Evolutionary conservation across 306 rosid genomes (phyloP), one percentile per base, ranked within the genome.

Genomic region (Canavalia ensiformis): DNA sequence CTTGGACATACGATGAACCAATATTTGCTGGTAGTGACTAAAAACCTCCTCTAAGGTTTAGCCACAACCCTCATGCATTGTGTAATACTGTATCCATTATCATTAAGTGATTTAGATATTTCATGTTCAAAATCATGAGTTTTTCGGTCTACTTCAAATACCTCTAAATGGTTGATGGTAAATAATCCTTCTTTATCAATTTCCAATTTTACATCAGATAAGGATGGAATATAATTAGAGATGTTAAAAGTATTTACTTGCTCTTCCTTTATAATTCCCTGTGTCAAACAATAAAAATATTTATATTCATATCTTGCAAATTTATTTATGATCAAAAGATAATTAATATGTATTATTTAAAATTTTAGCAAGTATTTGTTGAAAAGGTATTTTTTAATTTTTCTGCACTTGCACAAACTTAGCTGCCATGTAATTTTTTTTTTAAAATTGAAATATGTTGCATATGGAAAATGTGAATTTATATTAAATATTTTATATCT

Each of bases 181-280:
- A 89, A 87, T 0, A 88, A 87, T 3, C 88, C 87, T 78, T 86
- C 88, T 3, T 63, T 79, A 0, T 42, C 2, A 55, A 87, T 82
- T 77, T 78, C 84, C 7, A 5, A 13, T 72, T 78, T 75, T 18
- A 89, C 65, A 68, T 89, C 90, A 5, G 60, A 56, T 7, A 84
- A 81, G 0, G 87, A 89, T 51, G 92, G 92, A 4, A 80, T 75
- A 47, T 89, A 89, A 0, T 47, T 63, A 46, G 87, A 88, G 51
- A 87, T 67, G 69, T 87, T 89, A 79, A 87, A 89, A 9, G 73
- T 65, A 42, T 85, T 54, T 11, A 89, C 2, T 76, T 83, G 63
- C 12, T 83, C 81, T 73, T 87, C 85, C 12, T 81, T 66, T 56
- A 75, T 84, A 4, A 78, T 39, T 55, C 89, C 82, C 84, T 81